Conservation (phyloP, 2,329 filamentous ascomycete species). For the Arthrobotrys pseudoclavata region DNA sequence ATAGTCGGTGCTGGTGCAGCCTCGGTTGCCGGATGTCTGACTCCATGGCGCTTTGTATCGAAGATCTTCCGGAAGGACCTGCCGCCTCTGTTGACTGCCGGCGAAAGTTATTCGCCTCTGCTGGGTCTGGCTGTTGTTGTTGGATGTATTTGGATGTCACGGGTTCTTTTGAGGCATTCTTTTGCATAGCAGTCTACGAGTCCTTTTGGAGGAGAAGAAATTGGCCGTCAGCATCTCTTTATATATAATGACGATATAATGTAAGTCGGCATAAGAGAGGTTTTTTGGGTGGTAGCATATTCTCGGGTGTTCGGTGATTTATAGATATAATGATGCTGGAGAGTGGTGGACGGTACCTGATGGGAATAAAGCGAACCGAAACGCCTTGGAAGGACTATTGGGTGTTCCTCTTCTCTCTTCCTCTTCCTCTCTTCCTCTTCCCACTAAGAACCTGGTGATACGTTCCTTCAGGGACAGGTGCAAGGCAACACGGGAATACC, state of each 20-base stretch:
- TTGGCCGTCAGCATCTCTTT: background rate
- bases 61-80: slow-evolving; percentile 33
- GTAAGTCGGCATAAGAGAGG: background rate
- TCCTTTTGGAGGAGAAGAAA: slow-evolving; percentile 6
- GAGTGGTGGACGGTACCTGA: slow-evolving; percentile 29
- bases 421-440: slow-evolving; percentile 12
- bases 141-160: slow-evolving; percentile 40
- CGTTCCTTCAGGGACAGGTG: slow-evolving; percentile 54
- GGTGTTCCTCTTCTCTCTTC: slow-evolving; percentile 4
- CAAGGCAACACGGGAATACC: slow-evolving; percentile 50
- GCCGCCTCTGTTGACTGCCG: slow-evolving; percentile 28
- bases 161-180: slow-evolving; percentile 53
- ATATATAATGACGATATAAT: background rate
- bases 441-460: slow-evolving; percentile 34
- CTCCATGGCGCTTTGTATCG: slow-evolving; percentile 60
- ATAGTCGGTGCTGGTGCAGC: slow-evolving; percentile 57
- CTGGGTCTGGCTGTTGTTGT: slow-evolving; percentile 49
- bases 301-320: slow-evolving; percentile 15
- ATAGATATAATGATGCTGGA: background rate
- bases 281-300: slow-evolving; percentile 5
- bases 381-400: slow-evolving; percentile 8
- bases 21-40: slow-evolving; percentile 58
- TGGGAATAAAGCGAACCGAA: slow-evolving; percentile 31
- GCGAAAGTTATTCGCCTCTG: slow-evolving; percentile 37
- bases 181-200: slow-evolving; percentile 52